Evolutionary conservation across 164 flowering plant species (phyloP), one percentile per base, ranked within the genome.

Genomic region (Buxus sempervirens): DNA sequence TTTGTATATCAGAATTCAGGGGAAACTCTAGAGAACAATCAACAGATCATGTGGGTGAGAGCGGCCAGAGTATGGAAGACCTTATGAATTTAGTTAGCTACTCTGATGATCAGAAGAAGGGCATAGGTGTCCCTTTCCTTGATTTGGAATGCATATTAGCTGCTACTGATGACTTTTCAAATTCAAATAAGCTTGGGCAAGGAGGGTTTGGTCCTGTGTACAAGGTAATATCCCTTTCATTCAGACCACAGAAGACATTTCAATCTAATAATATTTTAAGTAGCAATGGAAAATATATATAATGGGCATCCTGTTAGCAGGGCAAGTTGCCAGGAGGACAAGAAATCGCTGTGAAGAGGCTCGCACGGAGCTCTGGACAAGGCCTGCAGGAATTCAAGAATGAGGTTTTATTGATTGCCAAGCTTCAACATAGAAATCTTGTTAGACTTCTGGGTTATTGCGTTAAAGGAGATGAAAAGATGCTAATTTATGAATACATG

Each of bases 181-280:
- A 71, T 41, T 67, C 70, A 64, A 83, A 82, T 67, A 82, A 78
- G 67, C 77, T 82, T 25, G 85, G 85, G 24, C 75, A 77, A 68
- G 85, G 85, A 0, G 85, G 82, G 1, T 82, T 80, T 66, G 85
- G 85, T 6, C 80, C 80, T 45, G 85, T 82, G 36, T 45, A 45
- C 18, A 45, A 45, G 51, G 51, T 45, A 45, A 10, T 10, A 0
- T 10, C 38, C 1, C 53, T 32, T 9, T 54, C 7, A n/a, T 15
- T 22, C 14, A 7, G n/a, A 19, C 9, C 4, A 49, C 19, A 12
- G 9, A n/a, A 21, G 0, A 58, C 20, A 32, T 25, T 5, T 27
- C 21, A 4, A 22, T 16, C 62, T 27, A n/a, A 23, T 21, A 21
- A 24, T 51, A 21, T 22, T 0, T 10, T 16, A 20, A 19, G 19